Evolutionary conservation across 768 basidiomycete species (phyloP).

Genomic region (Butyriboletus loyo): DNA sequence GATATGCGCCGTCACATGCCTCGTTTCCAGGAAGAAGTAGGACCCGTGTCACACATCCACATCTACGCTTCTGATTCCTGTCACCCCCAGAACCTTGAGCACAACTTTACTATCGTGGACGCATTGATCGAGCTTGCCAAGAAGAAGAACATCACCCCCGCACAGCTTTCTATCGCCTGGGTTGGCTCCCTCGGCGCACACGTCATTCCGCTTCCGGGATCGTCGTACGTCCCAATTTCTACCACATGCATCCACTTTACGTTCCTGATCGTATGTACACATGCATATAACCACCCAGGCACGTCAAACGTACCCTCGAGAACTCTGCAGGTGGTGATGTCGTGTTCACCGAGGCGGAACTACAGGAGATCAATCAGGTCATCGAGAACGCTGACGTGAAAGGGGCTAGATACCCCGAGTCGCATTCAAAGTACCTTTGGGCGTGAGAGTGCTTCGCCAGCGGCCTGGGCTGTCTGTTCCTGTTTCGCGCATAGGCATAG

Average conservation of each 20-base stretch:
- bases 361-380: constrained; percentile 37
- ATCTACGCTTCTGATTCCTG: neutral
- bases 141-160: constrained; percentile 41
- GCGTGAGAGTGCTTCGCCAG: constrained; percentile 16
- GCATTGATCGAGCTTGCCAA: constrained; percentile 38
- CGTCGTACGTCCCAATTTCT: constrained; percentile 32
- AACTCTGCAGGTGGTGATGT: constrained; percentile 44
- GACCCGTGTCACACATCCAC: neutral
- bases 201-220: constrained; percentile 52
- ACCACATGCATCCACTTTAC: neutral
- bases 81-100: constrained; percentile 6
- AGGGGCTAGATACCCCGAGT: constrained; percentile 39
- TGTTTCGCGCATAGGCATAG: no score
- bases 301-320: constrained; percentile 42
- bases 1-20: constrained; percentile 39
- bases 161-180: constrained; percentile 46
- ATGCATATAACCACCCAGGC: constrained; percentile 21
- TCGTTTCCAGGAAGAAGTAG: constrained; percentile 44
- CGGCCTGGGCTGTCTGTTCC: neutral
- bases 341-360: constrained; percentile 38
- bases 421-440: constrained; percentile 29
- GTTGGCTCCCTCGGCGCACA: constrained; percentile 37
- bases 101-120: constrained; percentile 46
- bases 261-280: neutral
- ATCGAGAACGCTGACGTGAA: constrained; percentile 35